Evolutionary conservation across 106 monocot species (phyloP).

Genomic region (Apostasia shenzhenica): DNA sequence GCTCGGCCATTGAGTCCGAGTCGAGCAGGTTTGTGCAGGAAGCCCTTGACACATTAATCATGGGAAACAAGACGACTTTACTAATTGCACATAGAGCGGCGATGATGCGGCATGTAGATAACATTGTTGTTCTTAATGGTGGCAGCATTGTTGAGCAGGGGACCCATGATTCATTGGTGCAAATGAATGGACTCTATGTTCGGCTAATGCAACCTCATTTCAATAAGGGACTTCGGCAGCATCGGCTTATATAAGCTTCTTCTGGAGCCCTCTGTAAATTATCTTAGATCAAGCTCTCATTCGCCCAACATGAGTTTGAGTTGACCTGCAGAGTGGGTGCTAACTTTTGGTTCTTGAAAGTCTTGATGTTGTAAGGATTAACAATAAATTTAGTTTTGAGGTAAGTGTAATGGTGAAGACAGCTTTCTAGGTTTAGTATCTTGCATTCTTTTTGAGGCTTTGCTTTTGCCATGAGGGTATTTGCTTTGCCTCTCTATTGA

Average conservation of each 20-base stretch:
- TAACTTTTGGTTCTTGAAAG: background rate
- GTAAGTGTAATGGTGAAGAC: background rate
- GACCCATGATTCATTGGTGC: conserved; percentile 72
- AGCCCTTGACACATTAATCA: conserved; percentile 84
- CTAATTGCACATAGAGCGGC: conserved; percentile 90
- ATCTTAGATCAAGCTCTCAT: conserved; percentile 18
- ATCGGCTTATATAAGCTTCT: conserved; percentile 53
- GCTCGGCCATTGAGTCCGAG: conserved; percentile 90
- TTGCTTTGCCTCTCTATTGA: conserved; percentile 23
- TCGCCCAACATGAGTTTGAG: conserved; percentile 2
- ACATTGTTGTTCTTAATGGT: conserved; percentile 89
- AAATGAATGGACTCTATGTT: conserved; percentile 88
- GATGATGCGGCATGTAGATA: conserved; percentile 99
- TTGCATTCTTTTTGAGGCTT: conserved; percentile 48
- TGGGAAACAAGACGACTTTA: conserved; percentile 97
- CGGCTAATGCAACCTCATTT: conserved; percentile 99
- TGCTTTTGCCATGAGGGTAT: background rate
- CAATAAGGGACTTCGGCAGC: conserved; percentile 74
- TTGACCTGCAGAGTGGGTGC: background rate
- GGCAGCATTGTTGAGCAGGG: conserved; percentile 97
- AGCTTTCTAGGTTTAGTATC: background rate
- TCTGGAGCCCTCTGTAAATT: conserved; percentile 31
- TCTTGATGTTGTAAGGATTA: background rate
- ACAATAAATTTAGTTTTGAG: background rate
- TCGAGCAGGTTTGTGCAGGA: conserved; percentile 96